Conservation (phyloP, 2,329 filamentous ascomycete genomes). For the Madurella fahalii region DNA sequence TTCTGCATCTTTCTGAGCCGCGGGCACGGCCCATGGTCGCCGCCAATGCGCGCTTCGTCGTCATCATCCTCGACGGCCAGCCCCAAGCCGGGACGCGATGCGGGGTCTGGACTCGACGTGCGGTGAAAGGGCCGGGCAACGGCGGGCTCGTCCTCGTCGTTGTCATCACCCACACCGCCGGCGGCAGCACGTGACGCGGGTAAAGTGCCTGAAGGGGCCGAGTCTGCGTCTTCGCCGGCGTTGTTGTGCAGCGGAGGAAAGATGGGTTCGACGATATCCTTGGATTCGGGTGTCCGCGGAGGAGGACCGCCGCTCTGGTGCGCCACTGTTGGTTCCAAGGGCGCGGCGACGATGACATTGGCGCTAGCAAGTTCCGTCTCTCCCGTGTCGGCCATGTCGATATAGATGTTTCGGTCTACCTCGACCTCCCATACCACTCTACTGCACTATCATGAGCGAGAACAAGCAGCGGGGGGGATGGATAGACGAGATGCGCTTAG, state of each 20-base stretch:
- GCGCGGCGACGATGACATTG: neutral
- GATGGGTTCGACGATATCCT: slow-evolving; percentile 24
- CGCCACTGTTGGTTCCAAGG: neutral
- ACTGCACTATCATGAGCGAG: too few relatives aligned
- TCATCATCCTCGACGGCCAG: slow-evolving; percentile 27
- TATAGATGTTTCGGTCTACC: neutral
- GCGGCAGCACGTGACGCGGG: slow-evolving; percentile 18
- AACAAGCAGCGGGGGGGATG: too few relatives aligned
- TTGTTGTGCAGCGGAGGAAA: slow-evolving; percentile 43
- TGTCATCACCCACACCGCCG: slow-evolving; percentile 37
- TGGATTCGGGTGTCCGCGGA: slow-evolving; percentile 3
- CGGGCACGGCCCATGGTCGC: slow-evolving; percentile 15
- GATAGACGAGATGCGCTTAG: too few relatives aligned
- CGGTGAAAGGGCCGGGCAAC: slow-evolving; percentile 56
- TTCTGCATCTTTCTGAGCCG: slow-evolving; percentile 45
- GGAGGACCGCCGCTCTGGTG: neutral
- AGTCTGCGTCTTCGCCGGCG: slow-evolving; percentile 35
- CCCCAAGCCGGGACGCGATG: slow-evolving; percentile 26
- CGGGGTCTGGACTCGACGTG: slow-evolving; percentile 48
- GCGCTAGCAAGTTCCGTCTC: slow-evolving; percentile 18
- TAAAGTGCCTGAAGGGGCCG: slow-evolving; percentile 26
- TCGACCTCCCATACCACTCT: neutral
- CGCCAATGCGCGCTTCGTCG: slow-evolving; percentile 32
- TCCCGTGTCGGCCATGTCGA: slow-evolving; percentile 19
- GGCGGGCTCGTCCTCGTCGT: slow-evolving; percentile 56